A percentile compares a stretch with the other conserved stretches of the same genome.
Evolutionary conservation across 176 grass and related monocot species (phyloP).

Genomic region (Otatea glauca): DNA sequence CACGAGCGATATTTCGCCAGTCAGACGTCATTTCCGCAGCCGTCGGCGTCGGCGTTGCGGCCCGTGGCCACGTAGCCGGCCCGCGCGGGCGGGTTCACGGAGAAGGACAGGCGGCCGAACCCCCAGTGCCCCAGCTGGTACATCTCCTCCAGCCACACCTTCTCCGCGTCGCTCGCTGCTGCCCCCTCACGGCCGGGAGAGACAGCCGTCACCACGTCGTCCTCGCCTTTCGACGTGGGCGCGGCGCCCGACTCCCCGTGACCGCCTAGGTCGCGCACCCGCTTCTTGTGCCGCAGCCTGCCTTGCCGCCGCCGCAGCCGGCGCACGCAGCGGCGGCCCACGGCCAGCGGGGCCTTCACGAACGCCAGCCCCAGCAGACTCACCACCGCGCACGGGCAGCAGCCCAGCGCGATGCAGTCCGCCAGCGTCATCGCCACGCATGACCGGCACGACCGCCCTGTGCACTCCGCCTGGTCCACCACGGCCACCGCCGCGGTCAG

Average conservation of each 20-base stretch:
- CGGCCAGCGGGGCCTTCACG: conserved; percentile 63
- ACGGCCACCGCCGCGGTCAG: conserved; percentile 6
- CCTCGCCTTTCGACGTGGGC: neutral
- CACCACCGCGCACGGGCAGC: conserved; percentile 83
- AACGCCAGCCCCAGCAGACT: conserved; percentile 70
- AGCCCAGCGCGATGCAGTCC: conserved; percentile 80
- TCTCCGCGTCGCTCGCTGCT: conserved; percentile 41
- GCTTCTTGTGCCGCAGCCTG: conserved; percentile 51
- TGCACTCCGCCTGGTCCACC: conserved; percentile 70
- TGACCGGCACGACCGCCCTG: conserved; percentile 67
- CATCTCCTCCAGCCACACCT: conserved; percentile 76
- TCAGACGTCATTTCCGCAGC: conserved; percentile 32
- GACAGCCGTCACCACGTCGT: neutral
- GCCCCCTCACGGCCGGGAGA: neutral
- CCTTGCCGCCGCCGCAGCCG: conserved; percentile 41
- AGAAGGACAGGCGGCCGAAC: conserved; percentile 88
- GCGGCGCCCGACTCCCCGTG: neutral
- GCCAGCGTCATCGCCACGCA: conserved; percentile 76
- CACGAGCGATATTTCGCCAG: neutral
- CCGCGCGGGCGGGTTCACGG: conserved; percentile 34
- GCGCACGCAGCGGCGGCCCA: conserved; percentile 56
- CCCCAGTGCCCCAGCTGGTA: conserved; percentile 88
- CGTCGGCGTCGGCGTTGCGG: conserved; percentile 28
- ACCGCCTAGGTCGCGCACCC: conserved; percentile 46
- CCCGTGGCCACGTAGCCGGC: neutral